Evolutionary conservation across 805 yeast genomes (phyloP).

Genomic region (Kluyveromyces aestuarii): DNA sequence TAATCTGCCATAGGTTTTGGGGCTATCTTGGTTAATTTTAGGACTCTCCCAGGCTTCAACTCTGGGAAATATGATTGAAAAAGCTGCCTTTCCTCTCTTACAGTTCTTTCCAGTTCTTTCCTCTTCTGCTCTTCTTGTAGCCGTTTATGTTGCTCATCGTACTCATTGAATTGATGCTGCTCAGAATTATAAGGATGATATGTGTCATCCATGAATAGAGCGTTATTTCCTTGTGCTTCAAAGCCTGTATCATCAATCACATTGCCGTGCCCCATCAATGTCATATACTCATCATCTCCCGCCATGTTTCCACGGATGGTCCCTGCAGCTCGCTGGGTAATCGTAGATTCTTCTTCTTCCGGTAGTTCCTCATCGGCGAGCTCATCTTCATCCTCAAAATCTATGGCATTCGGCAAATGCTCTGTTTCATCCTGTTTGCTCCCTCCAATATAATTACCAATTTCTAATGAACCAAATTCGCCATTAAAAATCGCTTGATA

Average conservation of each 20-base stretch:
- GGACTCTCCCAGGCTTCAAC: constrained; percentile 39
- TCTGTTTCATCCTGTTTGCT: constrained; percentile 34
- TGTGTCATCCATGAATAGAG: constrained; percentile 20
- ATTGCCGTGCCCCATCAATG: constrained; percentile 20
- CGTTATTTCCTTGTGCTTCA: constrained; percentile 21
- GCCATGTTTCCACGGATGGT: constrained; percentile 6
- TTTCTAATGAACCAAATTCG: constrained; percentile 29
- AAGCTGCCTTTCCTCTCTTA: constrained; percentile 27
- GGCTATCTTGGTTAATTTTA: constrained; percentile 47
- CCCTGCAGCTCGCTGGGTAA: constrained; percentile 4
- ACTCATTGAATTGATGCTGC: constrained; percentile 7
- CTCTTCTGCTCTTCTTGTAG: constrained; percentile 7
- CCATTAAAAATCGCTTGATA: constrained; percentile 31
- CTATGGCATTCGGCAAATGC: constrained; percentile 89
- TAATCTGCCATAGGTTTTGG: constrained; percentile 41
- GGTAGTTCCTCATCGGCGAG: constrained; percentile 77
- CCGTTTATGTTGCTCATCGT: constrained; percentile 11
- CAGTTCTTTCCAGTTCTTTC: constrained; percentile 12
- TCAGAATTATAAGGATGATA: constrained; percentile 4
- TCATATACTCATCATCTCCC: constrained; percentile 20
- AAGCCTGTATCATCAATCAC: constrained; percentile 25
- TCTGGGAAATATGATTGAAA: constrained; percentile 45
- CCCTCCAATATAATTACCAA: constrained; percentile 21
- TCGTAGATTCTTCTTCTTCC: constrained; percentile 22
- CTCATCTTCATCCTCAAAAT: constrained; percentile 91